phyloP scores from a whole-genome alignment of 2,329 filamentous ascomycete species.

The Phyllosticta ampelicida region DNA sequence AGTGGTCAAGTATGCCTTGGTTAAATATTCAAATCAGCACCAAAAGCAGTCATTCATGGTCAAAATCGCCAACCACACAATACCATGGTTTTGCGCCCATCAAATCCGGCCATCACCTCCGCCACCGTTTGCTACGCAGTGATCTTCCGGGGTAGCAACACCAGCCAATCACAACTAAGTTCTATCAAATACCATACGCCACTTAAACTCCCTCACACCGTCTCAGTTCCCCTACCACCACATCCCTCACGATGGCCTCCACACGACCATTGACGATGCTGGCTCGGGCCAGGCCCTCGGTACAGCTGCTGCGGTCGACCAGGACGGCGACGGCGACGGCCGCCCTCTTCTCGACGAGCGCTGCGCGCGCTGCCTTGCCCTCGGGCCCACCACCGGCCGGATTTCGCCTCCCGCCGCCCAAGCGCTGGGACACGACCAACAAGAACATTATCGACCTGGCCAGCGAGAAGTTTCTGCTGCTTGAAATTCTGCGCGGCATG shows the following conservation, averaged over 20 bases:
- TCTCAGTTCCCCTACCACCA: slow-evolving; percentile 9
- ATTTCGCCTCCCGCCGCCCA: slow-evolving; percentile 65
- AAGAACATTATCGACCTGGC: slow-evolving; percentile 72
- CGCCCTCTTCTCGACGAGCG: slow-evolving; percentile 53
- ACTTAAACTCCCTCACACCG: neutral
- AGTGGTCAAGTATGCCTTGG: neutral
- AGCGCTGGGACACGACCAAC: slow-evolving; percentile 69
- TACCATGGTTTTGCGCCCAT: neutral
- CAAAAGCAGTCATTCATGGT: neutral
- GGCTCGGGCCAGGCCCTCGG: slow-evolving; percentile 25
- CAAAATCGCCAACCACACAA: neutral
- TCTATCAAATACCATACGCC: neutral
- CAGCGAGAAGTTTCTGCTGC: slow-evolving; percentile 89
- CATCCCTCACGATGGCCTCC: slow-evolving; percentile 34
- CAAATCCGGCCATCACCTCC: neutral
- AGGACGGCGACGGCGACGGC: slow-evolving; percentile 36
- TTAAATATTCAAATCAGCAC: neutral
- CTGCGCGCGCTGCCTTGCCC: slow-evolving; percentile 53
- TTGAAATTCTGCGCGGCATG: slow-evolving; percentile 96
- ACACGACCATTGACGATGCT: slow-evolving; percentile 38
- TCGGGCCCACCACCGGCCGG: slow-evolving; percentile 66
- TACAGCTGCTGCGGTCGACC: slow-evolving; percentile 26
- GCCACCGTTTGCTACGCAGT: neutral
- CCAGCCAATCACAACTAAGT: neutral
- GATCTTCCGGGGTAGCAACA: neutral